Percentiles rank a stretch among this genome's conserved stretches.
Conservation (phyloP, 2,329 filamentous ascomycete genomes). For the Penicillium sp. region DNA sequence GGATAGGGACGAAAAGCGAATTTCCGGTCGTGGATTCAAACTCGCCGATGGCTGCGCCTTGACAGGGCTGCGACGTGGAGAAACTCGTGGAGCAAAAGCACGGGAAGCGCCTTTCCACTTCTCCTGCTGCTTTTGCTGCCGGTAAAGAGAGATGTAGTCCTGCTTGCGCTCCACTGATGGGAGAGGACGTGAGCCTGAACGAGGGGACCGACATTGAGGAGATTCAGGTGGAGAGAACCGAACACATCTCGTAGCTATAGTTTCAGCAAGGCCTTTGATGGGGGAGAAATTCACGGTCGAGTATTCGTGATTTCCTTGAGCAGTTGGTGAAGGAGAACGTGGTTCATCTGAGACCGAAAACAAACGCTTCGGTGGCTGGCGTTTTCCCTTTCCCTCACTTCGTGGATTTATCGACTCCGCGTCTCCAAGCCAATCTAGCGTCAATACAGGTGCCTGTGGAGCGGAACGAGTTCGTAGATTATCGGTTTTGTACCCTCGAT, state of each 20-base stretch:
- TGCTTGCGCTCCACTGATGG: slow-evolving; percentile 16
- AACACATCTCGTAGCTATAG: slow-evolving; percentile 11
- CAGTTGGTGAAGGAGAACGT: no score
- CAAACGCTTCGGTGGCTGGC: no score
- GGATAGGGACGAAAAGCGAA: slow-evolving; percentile 2
- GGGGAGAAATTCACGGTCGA: no score
- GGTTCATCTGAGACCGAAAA: no score
- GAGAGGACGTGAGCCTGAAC: slow-evolving; percentile 2
- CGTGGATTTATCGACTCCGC: no score
- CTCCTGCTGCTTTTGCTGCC: slow-evolving; percentile 15
- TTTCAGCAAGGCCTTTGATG: no score
- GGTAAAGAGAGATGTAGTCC: slow-evolving; percentile 12
- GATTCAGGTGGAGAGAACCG: slow-evolving; percentile 10
- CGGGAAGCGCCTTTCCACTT: slow-evolving; percentile 15
- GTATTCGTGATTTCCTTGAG: background rate
- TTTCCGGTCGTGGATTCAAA: background rate
- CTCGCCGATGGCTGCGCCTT: background rate
- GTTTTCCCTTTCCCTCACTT: no score
- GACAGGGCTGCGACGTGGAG: slow-evolving; percentile 12
- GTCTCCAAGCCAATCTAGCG: no score
- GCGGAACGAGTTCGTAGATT: no score
- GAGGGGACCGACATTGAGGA: slow-evolving; percentile 1
- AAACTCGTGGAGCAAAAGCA: slow-evolving; percentile 1
- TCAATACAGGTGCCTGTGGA: no score
- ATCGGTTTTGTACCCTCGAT: no score